Percentiles rank a stretch among this genome's conserved stretches.
These are phyloP conservation scores for Bidens hawaiensis DNA, from an alignment of 140 eudicot species.

Conservation along the genomic window DNA sequence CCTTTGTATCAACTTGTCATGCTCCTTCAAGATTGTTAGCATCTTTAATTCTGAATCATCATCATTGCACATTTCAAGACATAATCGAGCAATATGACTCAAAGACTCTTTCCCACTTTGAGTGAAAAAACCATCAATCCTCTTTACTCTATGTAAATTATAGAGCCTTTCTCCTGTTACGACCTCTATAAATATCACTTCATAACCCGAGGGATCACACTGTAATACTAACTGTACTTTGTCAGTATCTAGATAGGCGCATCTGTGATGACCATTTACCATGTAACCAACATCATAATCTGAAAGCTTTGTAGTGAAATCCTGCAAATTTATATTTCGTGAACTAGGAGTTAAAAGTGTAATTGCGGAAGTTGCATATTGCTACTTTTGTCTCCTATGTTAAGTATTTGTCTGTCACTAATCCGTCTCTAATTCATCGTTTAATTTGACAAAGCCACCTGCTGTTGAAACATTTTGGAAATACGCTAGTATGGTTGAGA, in stretches of 20 bases:
- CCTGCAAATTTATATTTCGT: neutral
- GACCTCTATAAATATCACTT: slow-evolving; percentile 1
- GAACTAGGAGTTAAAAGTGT: too few species aligned
- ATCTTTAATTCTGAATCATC: neutral
- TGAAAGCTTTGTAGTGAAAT: slow-evolving; percentile 4
- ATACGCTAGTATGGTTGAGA: too few species aligned
- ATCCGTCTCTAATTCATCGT: too few species aligned
- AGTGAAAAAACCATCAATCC: neutral
- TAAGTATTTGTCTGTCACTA: too few species aligned
- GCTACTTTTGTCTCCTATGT: too few species aligned
- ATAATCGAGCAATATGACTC: neutral
- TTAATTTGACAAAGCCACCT: too few species aligned
- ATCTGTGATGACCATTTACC: neutral
- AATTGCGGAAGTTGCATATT: too few species aligned
- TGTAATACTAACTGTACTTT: neutral
- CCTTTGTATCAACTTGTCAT: neutral
- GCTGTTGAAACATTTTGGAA: too few species aligned
- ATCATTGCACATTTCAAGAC: slow-evolving; percentile 7
- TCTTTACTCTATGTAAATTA: neutral
- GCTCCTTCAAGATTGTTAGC: neutral
- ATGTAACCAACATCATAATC: neutral
- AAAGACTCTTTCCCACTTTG: neutral
- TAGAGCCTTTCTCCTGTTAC: neutral
- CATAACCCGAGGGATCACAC: neutral
- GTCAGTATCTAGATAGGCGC: too few species aligned